phyloP scores from a whole-genome alignment of 768 basidiomycete species.

The Boletellus ananas region DNA sequence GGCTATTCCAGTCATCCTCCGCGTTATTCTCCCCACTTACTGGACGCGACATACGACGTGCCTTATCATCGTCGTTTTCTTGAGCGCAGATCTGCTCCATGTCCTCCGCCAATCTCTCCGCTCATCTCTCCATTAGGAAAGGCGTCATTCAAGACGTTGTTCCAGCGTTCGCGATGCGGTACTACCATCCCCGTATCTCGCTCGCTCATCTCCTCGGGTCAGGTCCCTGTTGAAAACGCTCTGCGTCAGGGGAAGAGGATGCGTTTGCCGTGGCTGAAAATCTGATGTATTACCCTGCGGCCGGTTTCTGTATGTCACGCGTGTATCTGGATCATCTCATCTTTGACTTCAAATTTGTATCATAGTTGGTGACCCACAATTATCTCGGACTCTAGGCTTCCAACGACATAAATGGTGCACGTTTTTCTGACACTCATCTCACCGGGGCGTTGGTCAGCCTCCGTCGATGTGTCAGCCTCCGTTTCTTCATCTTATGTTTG shows the following conservation, averaged over 20 bases:
- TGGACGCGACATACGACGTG: constrained; percentile 5
- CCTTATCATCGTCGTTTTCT: constrained; percentile 6
- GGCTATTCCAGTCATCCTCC: constrained; percentile 29
- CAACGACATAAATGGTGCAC: background rate
- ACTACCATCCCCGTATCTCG: constrained; percentile 10
- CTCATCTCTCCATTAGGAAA: constrained; percentile 11
- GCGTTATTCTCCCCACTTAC: constrained; percentile 1
- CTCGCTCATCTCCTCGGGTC: constrained; percentile 14
- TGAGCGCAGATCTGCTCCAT: constrained; percentile 20
- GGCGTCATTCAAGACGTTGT: constrained; percentile 23
- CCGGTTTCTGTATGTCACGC: constrained; percentile 20
- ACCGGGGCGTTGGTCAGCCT: constrained; percentile 19
- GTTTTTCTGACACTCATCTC: background rate
- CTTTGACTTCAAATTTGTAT: constrained; percentile 11
- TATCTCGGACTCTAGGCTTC: background rate
- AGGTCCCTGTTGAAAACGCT: constrained; percentile 19
- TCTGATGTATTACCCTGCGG: constrained; percentile 17
- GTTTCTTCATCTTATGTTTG: background rate
- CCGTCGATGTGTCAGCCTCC: constrained; percentile 21
- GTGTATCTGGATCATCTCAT: constrained; percentile 16
- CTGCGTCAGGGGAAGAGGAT: constrained; percentile 27
- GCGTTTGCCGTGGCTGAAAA: constrained; percentile 30
- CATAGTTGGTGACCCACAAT: constrained; percentile 1
- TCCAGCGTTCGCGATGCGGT: constrained; percentile 28
- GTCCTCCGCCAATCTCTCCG: constrained; percentile 8